Evolutionary conservation across 2,329 filamentous ascomycete species (phyloP).

Genomic region (Penicillium sp.): DNA sequence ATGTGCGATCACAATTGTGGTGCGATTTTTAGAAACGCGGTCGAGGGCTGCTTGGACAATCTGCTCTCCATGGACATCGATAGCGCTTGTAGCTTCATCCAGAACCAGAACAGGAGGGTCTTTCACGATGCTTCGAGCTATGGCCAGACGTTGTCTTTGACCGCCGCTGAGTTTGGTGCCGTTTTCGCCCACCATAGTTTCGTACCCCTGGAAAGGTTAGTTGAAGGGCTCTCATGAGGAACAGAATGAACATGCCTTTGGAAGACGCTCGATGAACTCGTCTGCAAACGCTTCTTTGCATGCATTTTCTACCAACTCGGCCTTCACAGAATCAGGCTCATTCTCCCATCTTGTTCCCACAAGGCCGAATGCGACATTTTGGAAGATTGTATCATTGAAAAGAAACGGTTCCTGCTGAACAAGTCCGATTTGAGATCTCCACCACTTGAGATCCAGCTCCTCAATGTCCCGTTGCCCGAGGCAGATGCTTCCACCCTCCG

Average conservation of each 20-base stretch:
- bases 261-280: slow-evolving; percentile 79
- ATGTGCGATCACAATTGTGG: slow-evolving; percentile 95
- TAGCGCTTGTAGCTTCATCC: slow-evolving; percentile 90
- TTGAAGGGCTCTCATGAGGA: background rate
- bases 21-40: slow-evolving; percentile 78
- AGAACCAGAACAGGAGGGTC: slow-evolving; percentile 90
- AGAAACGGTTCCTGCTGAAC: slow-evolving; percentile 92
- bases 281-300: slow-evolving; percentile 91
- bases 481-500: slow-evolving; percentile 74
- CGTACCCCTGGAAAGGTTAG: slow-evolving; percentile 60
- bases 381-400: slow-evolving; percentile 83
- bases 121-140: slow-evolving; percentile 85
- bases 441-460: background rate
- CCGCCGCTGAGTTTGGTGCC: slow-evolving; percentile 91
- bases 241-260: slow-evolving; percentile 54
- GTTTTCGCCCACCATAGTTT: slow-evolving; percentile 90
- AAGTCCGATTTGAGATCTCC: slow-evolving; percentile 67
- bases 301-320: slow-evolving; percentile 74
- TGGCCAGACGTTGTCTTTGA: slow-evolving; percentile 95
- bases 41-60: slow-evolving; percentile 95
- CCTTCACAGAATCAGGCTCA: slow-evolving; percentile 63
- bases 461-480: slow-evolving; percentile 82
- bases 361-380: slow-evolving; percentile 87
- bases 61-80: slow-evolving; percentile 93
- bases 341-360: slow-evolving; percentile 78